Percentiles rank a stretch among this genome's conserved stretches.
These are phyloP conservation scores for Achlya hypogyna DNA, from an alignment of 352 stramenopile genomes.

Conservation along the genomic window DNA sequence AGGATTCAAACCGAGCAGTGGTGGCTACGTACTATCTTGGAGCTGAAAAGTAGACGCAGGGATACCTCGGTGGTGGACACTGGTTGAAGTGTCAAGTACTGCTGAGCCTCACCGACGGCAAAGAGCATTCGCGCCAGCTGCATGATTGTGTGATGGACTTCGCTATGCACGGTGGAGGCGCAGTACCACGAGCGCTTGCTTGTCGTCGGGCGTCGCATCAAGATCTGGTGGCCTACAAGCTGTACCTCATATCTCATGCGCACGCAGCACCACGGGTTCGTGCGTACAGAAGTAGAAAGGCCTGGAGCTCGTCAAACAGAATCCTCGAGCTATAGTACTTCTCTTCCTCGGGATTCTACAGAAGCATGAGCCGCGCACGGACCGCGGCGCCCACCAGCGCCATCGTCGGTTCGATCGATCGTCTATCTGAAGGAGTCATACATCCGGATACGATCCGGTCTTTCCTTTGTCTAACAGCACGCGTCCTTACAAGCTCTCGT, in stretches of 20 bases:
- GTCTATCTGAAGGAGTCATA: too few species aligned
- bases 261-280: not conserved
- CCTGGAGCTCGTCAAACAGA: constrained; percentile 12
- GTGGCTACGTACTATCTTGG: too few species aligned
- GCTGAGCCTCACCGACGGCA: not conserved
- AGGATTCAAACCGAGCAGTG: not conserved
- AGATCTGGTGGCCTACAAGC: not conserved
- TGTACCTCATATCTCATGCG: too few species aligned
- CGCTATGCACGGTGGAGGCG: not conserved
- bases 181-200: not conserved
- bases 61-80: not conserved
- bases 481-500: too few species aligned
- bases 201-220: not conserved
- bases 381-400: not conserved
- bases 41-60: too few species aligned
- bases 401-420: not conserved
- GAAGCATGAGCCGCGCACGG: not conserved
- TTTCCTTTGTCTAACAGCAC: too few species aligned
- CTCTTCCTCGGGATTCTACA: constrained; percentile 4
- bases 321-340: constrained; percentile 4
- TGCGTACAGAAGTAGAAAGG: not conserved
- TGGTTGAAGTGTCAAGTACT: not conserved
- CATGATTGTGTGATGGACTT: not conserved
- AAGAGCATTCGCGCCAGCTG: not conserved
- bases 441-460: too few species aligned